Evolutionary conservation across 805 yeast genomes (phyloP).

Genomic region (Sugiyamaella marilandica): DNA sequence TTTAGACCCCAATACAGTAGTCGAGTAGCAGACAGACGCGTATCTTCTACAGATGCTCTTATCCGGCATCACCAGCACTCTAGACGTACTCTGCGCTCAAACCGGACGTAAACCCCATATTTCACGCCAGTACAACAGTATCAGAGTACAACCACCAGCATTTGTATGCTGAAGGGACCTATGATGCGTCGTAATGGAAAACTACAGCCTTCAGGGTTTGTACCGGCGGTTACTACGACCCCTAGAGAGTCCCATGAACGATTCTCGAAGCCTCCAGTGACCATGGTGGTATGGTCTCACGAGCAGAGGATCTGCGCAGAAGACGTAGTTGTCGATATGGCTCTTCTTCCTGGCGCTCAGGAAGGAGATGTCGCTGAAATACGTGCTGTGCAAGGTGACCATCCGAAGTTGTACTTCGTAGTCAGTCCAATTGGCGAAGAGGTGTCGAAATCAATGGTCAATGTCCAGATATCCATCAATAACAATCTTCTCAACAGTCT

Average conservation of each 20-base stretch:
- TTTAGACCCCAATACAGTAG: too few relatives aligned
- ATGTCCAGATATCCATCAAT: conserved; percentile 18
- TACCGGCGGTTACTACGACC: conserved; percentile 17
- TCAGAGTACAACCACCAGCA: too few relatives aligned
- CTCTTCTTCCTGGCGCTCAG: conserved; percentile 48
- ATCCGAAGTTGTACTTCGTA: conserved; percentile 25
- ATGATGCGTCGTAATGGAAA: conserved; percentile 1
- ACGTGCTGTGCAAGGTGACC: conserved; percentile 1
- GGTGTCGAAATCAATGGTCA: conserved; percentile 18
- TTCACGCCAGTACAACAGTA: too few relatives aligned
- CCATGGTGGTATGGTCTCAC: conserved; percentile 47
- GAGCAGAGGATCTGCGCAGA: conserved; percentile 56
- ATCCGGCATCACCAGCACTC: too few relatives aligned
- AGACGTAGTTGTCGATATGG: conserved; percentile 59
- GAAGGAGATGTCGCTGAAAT: conserved; percentile 75
- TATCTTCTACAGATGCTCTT: too few relatives aligned
- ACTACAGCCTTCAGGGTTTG: conserved; percentile 15
- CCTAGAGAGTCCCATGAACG: conserved; percentile 12
- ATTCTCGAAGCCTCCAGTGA: conserved; percentile 15
- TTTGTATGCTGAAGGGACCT: too few relatives aligned
- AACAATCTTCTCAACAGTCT: conserved; percentile 32
- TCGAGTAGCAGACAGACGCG: too few relatives aligned
- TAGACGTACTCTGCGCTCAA: too few relatives aligned
- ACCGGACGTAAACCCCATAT: too few relatives aligned
- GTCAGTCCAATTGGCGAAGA: conserved; percentile 21